Evolutionary conservation across 2,329 filamentous ascomycete species (phyloP).

Genomic region (Penicillium sp.): DNA sequence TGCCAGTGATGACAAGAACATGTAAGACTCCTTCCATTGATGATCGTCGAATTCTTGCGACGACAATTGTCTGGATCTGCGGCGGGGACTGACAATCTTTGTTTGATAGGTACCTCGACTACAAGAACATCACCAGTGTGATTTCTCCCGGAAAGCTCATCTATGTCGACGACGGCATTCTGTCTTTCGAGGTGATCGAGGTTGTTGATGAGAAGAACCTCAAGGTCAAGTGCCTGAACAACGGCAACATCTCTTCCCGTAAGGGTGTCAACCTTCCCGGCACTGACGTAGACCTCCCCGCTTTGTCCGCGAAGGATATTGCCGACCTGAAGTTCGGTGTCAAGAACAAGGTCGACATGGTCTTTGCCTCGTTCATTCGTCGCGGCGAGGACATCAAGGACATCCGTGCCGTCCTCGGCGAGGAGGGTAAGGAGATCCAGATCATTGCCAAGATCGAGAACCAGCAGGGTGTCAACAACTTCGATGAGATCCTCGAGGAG

Average conservation of each 20-base stretch:
- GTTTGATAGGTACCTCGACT: constrained; percentile 80
- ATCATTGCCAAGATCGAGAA: constrained; percentile 99
- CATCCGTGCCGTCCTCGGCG: constrained; percentile 87
- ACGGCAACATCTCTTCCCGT: constrained; percentile 96
- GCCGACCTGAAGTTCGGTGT: constrained; percentile 91
- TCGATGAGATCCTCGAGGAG: constrained; percentile 91
- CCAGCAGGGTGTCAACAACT: constrained; percentile 99
- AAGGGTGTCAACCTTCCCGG: constrained; percentile 99
- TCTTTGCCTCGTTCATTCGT: constrained; percentile 98
- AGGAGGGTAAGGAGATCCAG: constrained; percentile 93
- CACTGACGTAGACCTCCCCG: constrained; percentile 96
- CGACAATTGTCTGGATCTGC: background rate
- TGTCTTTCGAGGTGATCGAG: constrained; percentile 91
- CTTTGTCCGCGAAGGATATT: constrained; percentile 98
- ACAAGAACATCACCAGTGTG: constrained; percentile 99
- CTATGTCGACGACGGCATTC: constrained; percentile 97
- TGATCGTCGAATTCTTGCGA: background rate
- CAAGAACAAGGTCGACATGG: constrained; percentile 98
- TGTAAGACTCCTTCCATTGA: constrained; percentile 61
- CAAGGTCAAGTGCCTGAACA: constrained; percentile 86
- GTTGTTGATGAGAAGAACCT: constrained; percentile 88
- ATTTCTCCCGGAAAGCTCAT: constrained; percentile 88
- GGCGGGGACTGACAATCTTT: constrained; percentile 16
- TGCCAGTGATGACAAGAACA: constrained; percentile 83
- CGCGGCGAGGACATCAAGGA: constrained; percentile 88